Percentiles rank a stretch among this genome's conserved stretches.
Conservation (phyloP, 2,329 filamentous ascomycete species). For the Epichloe scottii region DNA sequence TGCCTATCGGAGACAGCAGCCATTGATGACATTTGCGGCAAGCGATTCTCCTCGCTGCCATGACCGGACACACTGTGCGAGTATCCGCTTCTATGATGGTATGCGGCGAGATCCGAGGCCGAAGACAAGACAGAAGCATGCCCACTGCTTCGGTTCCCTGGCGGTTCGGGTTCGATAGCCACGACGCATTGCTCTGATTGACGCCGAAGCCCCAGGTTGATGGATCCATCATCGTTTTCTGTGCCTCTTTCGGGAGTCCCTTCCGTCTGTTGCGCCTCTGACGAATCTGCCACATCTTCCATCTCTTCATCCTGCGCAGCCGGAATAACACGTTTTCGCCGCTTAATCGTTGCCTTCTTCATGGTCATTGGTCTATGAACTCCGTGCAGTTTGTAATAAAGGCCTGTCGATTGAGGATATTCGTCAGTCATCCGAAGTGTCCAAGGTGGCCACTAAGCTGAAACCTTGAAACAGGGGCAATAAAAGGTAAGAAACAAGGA, state of each 20-base stretch:
- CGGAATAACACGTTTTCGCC: constrained; percentile 86
- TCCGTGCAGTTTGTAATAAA: constrained; percentile 94
- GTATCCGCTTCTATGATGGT: constrained; percentile 33
- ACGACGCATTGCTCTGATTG: constrained; percentile 29
- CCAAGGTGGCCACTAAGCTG: neutral
- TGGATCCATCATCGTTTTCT: constrained; percentile 50
- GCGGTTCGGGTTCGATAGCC: constrained; percentile 33
- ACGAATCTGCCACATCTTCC: constrained; percentile 36
- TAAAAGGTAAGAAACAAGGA: too few species aligned
- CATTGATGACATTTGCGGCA: constrained; percentile 43
- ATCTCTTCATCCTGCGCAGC: constrained; percentile 44
- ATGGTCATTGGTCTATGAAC: constrained; percentile 91
- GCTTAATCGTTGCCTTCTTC: constrained; percentile 97
- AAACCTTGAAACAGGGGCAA: neutral
- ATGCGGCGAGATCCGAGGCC: constrained; percentile 34
- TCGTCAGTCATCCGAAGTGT: neutral
- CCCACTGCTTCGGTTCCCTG: constrained; percentile 28
- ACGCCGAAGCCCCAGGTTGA: constrained; percentile 47
- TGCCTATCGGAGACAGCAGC: constrained; percentile 33
- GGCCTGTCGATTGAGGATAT: constrained; percentile 37
- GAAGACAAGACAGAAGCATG: constrained; percentile 31
- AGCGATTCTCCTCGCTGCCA: constrained; percentile 42
- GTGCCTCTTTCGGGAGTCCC: constrained; percentile 38
- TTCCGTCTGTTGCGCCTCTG: constrained; percentile 24
- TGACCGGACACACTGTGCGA: constrained; percentile 27